phyloP scores from a whole-genome alignment of 176 grass and related monocot species.

The Microstegium vimineum region DNA sequence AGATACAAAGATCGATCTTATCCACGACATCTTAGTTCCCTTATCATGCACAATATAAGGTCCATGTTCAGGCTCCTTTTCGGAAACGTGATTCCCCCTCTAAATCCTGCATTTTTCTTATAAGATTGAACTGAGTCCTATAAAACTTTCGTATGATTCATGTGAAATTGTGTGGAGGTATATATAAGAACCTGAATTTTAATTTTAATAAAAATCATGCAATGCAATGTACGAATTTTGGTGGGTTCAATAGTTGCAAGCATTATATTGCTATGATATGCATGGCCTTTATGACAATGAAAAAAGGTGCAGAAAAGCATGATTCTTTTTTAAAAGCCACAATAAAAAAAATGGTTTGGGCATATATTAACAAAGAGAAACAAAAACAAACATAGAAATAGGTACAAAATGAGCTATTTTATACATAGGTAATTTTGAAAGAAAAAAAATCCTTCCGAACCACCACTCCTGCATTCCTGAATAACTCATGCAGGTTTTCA shows the following conservation, averaged over 20 bases:
- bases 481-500: not conserved
- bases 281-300: not conserved
- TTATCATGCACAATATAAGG: not conserved
- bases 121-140: not conserved
- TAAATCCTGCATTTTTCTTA: not conserved
- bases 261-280: not conserved
- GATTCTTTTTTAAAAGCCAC: too few species aligned
- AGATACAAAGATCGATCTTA: not conserved
- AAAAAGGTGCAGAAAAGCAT: too few species aligned
- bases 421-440: not conserved
- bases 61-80: not conserved
- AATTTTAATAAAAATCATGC: too few species aligned
- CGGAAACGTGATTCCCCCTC: rapidly evolving
- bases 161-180: too few species aligned
- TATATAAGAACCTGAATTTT: too few species aligned
- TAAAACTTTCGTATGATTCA: not conserved
- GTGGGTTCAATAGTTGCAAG: not conserved
- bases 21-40: not conserved
- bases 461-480: not conserved
- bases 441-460: not conserved
- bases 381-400: not conserved
- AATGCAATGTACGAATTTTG: too few species aligned
- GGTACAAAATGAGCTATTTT: not conserved
- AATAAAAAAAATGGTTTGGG: too few species aligned
- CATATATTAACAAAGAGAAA: too few species aligned